These are phyloP conservation scores for Chenopodium berlandieri DNA, from an alignment of 148 eudicot genomes.

Conservation along the genomic window DNA sequence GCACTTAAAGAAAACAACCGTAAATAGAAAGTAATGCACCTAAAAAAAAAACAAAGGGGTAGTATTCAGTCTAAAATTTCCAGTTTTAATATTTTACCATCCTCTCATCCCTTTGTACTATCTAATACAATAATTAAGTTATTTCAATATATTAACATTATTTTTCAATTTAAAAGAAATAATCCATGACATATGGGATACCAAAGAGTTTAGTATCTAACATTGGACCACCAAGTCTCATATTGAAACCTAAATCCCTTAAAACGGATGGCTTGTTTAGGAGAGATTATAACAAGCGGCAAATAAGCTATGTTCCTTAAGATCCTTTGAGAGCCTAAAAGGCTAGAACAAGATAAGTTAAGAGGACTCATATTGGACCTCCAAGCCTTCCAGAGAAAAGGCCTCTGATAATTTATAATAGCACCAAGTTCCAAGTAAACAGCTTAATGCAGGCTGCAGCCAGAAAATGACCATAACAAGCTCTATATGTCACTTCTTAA, in stretches of 20 bases:
- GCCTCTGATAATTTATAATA: not conserved
- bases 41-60: too few relatives aligned
- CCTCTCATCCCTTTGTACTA: too few relatives aligned
- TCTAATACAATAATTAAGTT: too few relatives aligned
- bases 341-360: not conserved
- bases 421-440: not conserved
- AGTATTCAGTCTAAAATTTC: too few relatives aligned
- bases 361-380: not conserved
- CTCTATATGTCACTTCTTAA: not conserved
- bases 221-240: not conserved
- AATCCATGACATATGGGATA: too few relatives aligned
- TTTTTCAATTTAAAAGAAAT: too few relatives aligned
- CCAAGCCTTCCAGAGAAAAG: not conserved
- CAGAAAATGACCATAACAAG: not conserved
- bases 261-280: not conserved
- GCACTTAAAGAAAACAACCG: too few relatives aligned
- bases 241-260: not conserved
- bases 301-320: not conserved
- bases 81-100: too few relatives aligned
- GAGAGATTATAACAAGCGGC: not conserved
- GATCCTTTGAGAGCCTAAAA: not conserved
- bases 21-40: too few relatives aligned
- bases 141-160: too few relatives aligned
- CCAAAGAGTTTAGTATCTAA: not conserved
- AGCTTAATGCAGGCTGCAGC: not conserved